phyloP scores from a whole-genome alignment of 306 rosid genomes.

The Rubus idaeus region DNA sequence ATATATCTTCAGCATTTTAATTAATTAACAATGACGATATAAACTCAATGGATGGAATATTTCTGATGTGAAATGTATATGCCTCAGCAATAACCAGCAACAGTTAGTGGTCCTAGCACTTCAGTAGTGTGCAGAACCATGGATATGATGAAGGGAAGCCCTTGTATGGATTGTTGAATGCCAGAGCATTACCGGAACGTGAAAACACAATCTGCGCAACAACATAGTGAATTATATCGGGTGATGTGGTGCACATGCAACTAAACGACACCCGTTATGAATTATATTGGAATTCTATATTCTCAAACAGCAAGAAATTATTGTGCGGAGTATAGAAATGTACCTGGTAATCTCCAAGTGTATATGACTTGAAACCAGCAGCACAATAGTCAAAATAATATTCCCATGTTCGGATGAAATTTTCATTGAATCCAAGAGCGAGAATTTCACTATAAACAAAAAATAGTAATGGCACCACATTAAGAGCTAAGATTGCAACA shows the following conservation, averaged over 20 bases:
- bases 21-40: no score
- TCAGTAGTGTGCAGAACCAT: not conserved
- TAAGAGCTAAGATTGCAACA: not conserved
- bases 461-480: not conserved
- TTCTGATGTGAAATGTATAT: no score
- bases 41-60: no score
- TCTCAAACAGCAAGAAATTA: no score
- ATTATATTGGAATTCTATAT: not conserved
- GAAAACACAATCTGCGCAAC: slow-evolving; percentile 76
- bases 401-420: slow-evolving; percentile 85
- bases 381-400: slow-evolving; percentile 79
- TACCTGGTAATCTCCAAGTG: slow-evolving; percentile 82
- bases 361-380: slow-evolving; percentile 75
- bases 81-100: no score
- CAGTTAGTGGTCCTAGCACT: not conserved
- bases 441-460: slow-evolving; percentile 46
- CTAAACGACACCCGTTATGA: not conserved
- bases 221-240: not conserved
- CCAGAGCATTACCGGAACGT: slow-evolving; percentile 61
- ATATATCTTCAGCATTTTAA: no score
- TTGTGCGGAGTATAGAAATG: not conserved
- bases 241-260: not conserved
- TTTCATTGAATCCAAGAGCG: slow-evolving; percentile 62
- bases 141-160: slow-evolving; percentile 41
- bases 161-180: slow-evolving; percentile 35